Percentiles rank a stretch among this genome's conserved stretches.
Evolutionary conservation across 306 rosid species (phyloP).

Genomic region (Crotalaria pallida): DNA sequence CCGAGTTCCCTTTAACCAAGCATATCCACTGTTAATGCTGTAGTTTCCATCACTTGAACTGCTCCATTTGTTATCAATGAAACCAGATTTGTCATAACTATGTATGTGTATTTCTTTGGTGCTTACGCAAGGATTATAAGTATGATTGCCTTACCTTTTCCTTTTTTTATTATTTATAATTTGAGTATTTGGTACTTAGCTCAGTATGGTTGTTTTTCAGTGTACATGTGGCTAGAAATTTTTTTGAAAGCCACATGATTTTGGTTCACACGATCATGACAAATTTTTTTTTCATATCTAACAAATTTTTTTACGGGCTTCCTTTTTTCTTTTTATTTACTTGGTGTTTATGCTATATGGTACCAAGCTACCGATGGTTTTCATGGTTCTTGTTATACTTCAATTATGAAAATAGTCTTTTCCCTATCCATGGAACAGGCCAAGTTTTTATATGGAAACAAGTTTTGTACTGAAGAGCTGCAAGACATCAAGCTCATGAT

Average conservation of each 20-base stretch:
- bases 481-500: constrained; percentile 80
- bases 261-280: neutral
- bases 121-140: neutral
- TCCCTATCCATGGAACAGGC: constrained; percentile 45
- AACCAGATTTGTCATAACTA: no score
- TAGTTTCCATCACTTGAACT: no score
- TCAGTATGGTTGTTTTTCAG: neutral
- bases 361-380: neutral
- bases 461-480: constrained; percentile 64
- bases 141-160: neutral
- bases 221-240: neutral
- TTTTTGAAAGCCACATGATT: neutral
- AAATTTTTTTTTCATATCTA: neutral
- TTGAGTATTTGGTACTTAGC: neutral
- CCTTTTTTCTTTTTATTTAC: neutral
- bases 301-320: neutral
- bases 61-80: no score
- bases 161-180: neutral
- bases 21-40: no score
- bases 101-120: neutral
- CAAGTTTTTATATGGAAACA: constrained; percentile 67
- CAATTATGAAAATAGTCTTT: constrained; percentile 8
- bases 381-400: neutral
- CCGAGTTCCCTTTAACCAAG: no score
- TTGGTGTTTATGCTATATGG: neutral